Percentiles rank a stretch among this genome's conserved stretches.
Conservation (phyloP, 2,329 filamentous ascomycete species). For the Biscogniauxia marginata region DNA sequence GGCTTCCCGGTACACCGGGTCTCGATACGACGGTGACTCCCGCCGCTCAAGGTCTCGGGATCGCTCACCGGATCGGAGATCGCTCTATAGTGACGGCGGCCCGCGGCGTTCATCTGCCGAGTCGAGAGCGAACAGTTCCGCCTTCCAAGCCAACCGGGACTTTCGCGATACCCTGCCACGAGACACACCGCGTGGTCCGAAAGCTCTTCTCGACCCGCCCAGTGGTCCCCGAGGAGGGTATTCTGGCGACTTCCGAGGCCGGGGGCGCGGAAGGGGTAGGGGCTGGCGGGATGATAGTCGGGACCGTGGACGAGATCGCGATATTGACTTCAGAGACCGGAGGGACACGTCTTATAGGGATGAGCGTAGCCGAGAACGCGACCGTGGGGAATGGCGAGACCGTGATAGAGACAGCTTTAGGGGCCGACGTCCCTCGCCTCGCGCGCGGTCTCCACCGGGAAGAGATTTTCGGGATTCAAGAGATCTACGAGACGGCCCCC, state of each 20-base stretch:
- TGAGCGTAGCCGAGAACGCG: constrained; percentile 58
- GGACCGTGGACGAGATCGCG: constrained; percentile 59
- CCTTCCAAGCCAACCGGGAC: constrained; percentile 62
- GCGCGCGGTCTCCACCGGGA: constrained; percentile 60
- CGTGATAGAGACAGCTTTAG: constrained; percentile 55
- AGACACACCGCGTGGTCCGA: constrained; percentile 79
- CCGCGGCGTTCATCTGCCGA: constrained; percentile 66
- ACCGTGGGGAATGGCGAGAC: constrained; percentile 49
- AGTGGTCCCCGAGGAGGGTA: constrained; percentile 68
- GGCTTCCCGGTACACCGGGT: constrained; percentile 54
- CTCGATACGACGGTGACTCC: constrained; percentile 61
- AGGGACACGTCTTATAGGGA: constrained; percentile 53
- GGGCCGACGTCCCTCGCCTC: constrained; percentile 60
- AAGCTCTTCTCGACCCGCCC: constrained; percentile 71
- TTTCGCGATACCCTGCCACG: constrained; percentile 57
- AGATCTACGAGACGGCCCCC: constrained; percentile 49
- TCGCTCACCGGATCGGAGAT: constrained; percentile 61
- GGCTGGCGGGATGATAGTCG: constrained; percentile 63
- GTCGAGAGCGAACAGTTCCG: constrained; percentile 52
- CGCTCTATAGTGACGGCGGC: constrained; percentile 62
- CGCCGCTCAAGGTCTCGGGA: constrained; percentile 66
- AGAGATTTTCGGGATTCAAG: constrained; percentile 63
- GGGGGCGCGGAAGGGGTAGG: constrained; percentile 54
- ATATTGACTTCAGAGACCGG: constrained; percentile 57
- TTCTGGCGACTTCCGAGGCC: constrained; percentile 62